Evolutionary conservation across 306 rosid species (phyloP), one percentile per base, ranked within the genome.

Genomic region (Cucumis cinereus): DNA sequence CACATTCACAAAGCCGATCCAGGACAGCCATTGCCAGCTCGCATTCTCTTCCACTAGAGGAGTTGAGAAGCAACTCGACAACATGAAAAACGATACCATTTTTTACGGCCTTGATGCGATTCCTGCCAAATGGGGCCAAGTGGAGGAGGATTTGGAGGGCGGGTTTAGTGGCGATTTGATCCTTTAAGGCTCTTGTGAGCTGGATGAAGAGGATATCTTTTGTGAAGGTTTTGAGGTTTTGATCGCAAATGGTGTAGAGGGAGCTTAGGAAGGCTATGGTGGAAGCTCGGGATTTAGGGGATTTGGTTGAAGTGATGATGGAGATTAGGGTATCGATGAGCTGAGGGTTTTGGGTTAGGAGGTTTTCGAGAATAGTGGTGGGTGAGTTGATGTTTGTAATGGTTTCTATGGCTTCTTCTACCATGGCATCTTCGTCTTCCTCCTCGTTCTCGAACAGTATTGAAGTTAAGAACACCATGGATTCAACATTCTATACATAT

Each of bases 61-160:
- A n/a, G 36, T 55, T 77, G 0, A n/a, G 5, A 11, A 91, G 90
- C 1, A 86, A 77, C 86, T 93, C 91, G 16, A 90, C 23, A 14
- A 88, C 81, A 9, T 72, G 79, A 0, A 15, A 72, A 28, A 86
- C 88, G 1, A 80, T 83, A 0, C 93, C 91, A 0, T 85, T 82
- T 38, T 90, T 88, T 0, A 88, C 87, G 0, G 90, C 97, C 57
- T 91, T 93, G 74, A 90, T 77, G 59, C 98, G 82, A 75, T 91
- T 93, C 77, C 96, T 83, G 2, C 97, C 96, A 91, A 89, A 88
- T 9, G 96, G 96, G 80, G 85, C 84, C 1, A 88, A 77, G 82
- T 85, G 91, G 68, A 87, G 82, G 0, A 91, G 62, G 13, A 87
- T 77, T 82, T 89, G 87, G 87, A 93, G 62, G 35, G 92, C 86